Conservation (phyloP, 257 asterid species). For the Solanum paucissectum region DNA sequence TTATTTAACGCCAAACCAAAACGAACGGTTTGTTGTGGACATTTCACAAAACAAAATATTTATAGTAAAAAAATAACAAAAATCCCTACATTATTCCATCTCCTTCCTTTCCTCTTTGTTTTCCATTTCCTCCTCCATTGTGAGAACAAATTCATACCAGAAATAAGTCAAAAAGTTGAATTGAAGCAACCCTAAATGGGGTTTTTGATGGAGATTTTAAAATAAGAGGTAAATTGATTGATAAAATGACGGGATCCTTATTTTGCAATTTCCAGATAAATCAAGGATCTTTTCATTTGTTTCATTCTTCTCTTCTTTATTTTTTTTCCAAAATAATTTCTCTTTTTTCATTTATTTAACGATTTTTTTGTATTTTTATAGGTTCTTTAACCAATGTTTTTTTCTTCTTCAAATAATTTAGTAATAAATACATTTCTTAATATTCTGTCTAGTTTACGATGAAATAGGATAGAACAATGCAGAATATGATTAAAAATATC, state of each 20-base stretch:
- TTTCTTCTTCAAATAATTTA: not conserved
- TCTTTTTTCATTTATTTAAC: not conserved
- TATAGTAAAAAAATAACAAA: not conserved
- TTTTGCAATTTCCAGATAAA: not conserved
- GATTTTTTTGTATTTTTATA: not conserved
- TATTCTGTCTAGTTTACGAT: not conserved
- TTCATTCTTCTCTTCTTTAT: not conserved
- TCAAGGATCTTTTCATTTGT: not conserved
- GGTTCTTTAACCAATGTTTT: not conserved
- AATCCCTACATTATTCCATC: not conserved
- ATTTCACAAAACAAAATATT: not conserved
- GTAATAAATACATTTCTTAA: not conserved
- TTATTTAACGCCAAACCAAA: not conserved
- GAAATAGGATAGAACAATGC: not conserved
- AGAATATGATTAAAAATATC: not conserved
- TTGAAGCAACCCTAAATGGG: not conserved
- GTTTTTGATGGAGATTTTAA: not conserved
- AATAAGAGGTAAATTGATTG: not conserved
- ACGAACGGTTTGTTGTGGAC: not conserved
- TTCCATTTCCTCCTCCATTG: not conserved
- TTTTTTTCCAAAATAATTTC: not conserved
- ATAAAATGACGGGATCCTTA: not conserved
- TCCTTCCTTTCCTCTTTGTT: not conserved
- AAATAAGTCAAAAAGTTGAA: not conserved
- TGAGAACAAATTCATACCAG: not conserved